Evolutionary conservation across 1,284 basidiomycete genomes (phyloP).

Genomic region (Pholiota adiposa): DNA sequence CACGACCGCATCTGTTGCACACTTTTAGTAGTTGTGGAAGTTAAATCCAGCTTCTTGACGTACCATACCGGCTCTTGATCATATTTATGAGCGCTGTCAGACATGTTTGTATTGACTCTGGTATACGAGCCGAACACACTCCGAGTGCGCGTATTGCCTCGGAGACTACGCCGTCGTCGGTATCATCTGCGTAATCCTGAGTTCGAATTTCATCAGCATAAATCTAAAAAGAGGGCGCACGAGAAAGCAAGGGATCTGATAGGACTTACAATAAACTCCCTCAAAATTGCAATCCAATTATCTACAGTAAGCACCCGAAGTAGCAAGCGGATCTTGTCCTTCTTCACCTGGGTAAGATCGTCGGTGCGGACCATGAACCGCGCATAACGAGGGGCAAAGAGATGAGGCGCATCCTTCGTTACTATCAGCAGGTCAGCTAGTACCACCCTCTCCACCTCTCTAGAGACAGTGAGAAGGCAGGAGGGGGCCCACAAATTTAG

Average conservation of each 20-base stretch:
- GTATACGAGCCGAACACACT: slow-evolving; percentile 67
- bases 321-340: slow-evolving; percentile 76
- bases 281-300: slow-evolving; percentile 71
- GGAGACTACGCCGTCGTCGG: slow-evolving; percentile 70
- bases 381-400: slow-evolving; percentile 63
- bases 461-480: slow-evolving; percentile 66
- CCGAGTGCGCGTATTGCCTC: slow-evolving; percentile 82
- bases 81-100: slow-evolving; percentile 78
- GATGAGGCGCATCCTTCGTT: slow-evolving; percentile 57
- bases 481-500: slow-evolving; percentile 67
- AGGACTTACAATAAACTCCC: slow-evolving; percentile 78
- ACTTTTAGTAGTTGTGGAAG: neutral
- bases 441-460: slow-evolving; percentile 74
- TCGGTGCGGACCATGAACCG: slow-evolving; percentile 73
- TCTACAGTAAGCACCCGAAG: slow-evolving; percentile 64
- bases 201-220: neutral
- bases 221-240: slow-evolving; percentile 2
- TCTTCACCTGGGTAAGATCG: slow-evolving; percentile 70
- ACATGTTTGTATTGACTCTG: slow-evolving; percentile 72
- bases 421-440: slow-evolving; percentile 74
- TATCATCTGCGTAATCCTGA: slow-evolving; percentile 79
- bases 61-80: slow-evolving; percentile 76
- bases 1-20: slow-evolving; percentile 65
- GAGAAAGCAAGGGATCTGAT: neutral
- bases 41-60: slow-evolving; percentile 18